These are phyloP conservation scores for Aspergillus fischeri DNA, from an alignment of 2,329 filamentous ascomycete genomes.

Conservation along the genomic window DNA sequence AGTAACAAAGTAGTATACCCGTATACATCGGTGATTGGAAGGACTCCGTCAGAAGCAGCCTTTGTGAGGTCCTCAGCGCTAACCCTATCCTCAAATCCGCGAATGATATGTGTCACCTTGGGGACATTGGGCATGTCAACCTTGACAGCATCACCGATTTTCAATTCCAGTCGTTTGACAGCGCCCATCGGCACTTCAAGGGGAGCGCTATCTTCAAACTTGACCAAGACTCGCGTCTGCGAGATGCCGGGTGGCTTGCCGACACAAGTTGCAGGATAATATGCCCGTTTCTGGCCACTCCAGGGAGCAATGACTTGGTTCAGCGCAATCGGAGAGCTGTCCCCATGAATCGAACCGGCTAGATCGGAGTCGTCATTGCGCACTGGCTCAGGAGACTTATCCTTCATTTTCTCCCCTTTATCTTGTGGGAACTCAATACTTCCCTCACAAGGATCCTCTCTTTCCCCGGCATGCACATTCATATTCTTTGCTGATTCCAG, in stretches of 20 bases:
- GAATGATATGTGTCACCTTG: slow-evolving; percentile 41
- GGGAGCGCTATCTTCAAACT: slow-evolving; percentile 42
- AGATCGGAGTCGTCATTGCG: neutral
- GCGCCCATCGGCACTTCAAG: slow-evolving; percentile 37
- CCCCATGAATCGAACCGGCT: slow-evolving; percentile 6
- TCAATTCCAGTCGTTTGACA: slow-evolving; percentile 44
- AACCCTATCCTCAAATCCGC: slow-evolving; percentile 38
- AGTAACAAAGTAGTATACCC: slow-evolving; percentile 41
- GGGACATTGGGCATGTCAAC: slow-evolving; percentile 41
- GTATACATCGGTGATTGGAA: slow-evolving; percentile 40
- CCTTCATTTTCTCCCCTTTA: neutral
- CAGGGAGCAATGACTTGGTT: slow-evolving; percentile 57
- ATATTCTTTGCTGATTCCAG: neutral
- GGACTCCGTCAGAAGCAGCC: slow-evolving; percentile 18
- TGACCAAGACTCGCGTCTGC: slow-evolving; percentile 42
- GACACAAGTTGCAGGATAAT: slow-evolving; percentile 58
- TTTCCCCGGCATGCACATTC: neutral
- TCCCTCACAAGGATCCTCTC: neutral
- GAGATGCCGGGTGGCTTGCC: slow-evolving; percentile 39
- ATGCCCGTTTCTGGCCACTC: slow-evolving; percentile 52
- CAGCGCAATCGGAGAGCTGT: slow-evolving; percentile 34
- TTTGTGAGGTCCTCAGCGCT: slow-evolving; percentile 24
- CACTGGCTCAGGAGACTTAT: slow-evolving; percentile 11
- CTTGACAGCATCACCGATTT: slow-evolving; percentile 44
- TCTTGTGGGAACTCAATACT: neutral